Base-by-base conservation (phyloP, 2,329 filamentous ascomycete species). In the Fulvia fulva region DNA sequence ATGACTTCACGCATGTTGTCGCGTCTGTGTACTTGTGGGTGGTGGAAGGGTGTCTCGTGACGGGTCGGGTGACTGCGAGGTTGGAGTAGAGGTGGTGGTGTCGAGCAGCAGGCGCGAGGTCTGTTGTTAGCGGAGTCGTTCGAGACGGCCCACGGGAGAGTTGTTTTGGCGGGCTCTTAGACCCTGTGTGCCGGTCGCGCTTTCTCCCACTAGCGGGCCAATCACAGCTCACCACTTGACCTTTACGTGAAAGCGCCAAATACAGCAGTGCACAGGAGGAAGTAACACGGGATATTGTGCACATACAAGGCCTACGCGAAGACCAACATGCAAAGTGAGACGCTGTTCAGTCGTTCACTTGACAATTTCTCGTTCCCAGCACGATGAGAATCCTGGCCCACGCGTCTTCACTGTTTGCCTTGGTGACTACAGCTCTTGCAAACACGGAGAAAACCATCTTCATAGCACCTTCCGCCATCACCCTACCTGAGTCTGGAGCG, bases 1-100 rank as follows among this genome's bases (percentile, higher is more conserved):
- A 97, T 96, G 78, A 97, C 91, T 87, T 97, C 93, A 89, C 93
- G 92, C 93, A 97, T 97, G 77, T 78, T 92, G 83, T 74, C 67
- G 58, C 59, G 51, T 53, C 53, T 55, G 43, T 19, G 44, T 56
- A 30, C 53, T 59, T 41, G 50, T 26, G 47, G 26, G 41, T 54
- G 59, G 32, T 51, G 47, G 51, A 49, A 52, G 59, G 60, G 62
- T 63, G 63, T 63, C 59, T 62, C 57, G 55, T 61, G 64, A 62
- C 60, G 57, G 47, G 44, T 56, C 51, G 51, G 21, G 21, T 52
- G 28, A 55, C 62, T 53, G 58, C 37, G 51, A 37, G 41, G 43
- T 51, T 23, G 6, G 60, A 55, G 59, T 57, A 41, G 60, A 52
- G 16, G 60, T 55, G 51, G 54, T 28, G 46, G 34, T 9, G 45